Conservation (phyloP, 352 stramenopile species). For the Pythium chondricola region DNA sequence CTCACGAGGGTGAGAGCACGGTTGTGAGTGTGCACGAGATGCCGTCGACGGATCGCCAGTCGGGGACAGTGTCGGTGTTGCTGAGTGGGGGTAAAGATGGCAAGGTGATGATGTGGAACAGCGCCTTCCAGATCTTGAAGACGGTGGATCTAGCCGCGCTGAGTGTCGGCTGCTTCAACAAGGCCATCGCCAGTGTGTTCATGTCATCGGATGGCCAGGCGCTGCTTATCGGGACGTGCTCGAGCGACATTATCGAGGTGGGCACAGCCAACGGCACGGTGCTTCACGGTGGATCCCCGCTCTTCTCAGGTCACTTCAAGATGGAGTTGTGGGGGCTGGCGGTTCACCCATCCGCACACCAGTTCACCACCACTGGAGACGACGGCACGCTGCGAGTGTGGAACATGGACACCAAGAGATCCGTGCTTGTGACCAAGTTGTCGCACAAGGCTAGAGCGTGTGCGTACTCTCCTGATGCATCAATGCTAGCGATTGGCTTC, state of each 20-base stretch:
- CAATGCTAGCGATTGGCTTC: slow-evolving; percentile 78
- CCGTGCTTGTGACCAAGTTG: slow-evolving; percentile 31
- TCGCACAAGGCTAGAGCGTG: slow-evolving; percentile 62
- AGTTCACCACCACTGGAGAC: slow-evolving; percentile 74
- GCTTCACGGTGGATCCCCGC: slow-evolving; percentile 25
- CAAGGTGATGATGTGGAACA: slow-evolving; percentile 61
- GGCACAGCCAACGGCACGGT: slow-evolving; percentile 33
- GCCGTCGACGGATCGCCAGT: background rate
- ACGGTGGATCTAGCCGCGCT: slow-evolving; percentile 47
- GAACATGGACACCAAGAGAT: slow-evolving; percentile 57
- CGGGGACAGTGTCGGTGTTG: slow-evolving; percentile 19
- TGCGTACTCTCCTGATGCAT: slow-evolving; percentile 82
- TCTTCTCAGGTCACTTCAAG: slow-evolving; percentile 63
- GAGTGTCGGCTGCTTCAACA: slow-evolving; percentile 28
- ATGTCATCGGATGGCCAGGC: slow-evolving; percentile 36
- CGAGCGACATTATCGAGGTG: slow-evolving; percentile 85
- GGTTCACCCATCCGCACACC: slow-evolving; percentile 48
- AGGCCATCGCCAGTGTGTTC: slow-evolving; percentile 36
- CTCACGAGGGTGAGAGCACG: slow-evolving; percentile 47
- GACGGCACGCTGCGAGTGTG: slow-evolving; percentile 81
- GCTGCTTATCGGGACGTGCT: slow-evolving; percentile 78
- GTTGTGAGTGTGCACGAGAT: slow-evolving; percentile 25
- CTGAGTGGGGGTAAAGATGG: slow-evolving; percentile 71
- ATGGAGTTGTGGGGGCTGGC: slow-evolving; percentile 80
- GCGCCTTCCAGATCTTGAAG: slow-evolving; percentile 61